Evolutionary conservation across 352 stramenopile genomes (phyloP), one percentile per base, ranked within the genome.

Genomic region (Aphanomyces stellatus): DNA sequence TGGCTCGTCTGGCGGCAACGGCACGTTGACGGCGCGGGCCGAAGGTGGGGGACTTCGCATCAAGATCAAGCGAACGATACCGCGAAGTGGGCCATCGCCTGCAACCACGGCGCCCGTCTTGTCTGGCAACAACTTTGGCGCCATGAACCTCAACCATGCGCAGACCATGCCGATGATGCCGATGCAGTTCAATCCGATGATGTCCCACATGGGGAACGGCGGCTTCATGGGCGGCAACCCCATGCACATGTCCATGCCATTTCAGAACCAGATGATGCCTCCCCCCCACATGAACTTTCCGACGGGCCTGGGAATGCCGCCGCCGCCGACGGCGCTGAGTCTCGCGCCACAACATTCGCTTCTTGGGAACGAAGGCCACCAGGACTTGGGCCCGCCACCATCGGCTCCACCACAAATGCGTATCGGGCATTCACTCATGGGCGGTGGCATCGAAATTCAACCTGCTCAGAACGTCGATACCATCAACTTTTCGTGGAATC

Each of bases 391-490:
- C 0, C 79, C 85, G 2, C 82, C 85, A 15, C 85, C 85, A 3
- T 74, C 59, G 34, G 80, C 73, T 0, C 79, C 82, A 0, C 85
- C 85, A 31, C 72, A 74, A 8, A 86, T 93, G 35, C 74, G 67
- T 6, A 78, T 91, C 49, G 75, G 88, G 67, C 85, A 93, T 64
- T 93, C 85, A 33, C 82, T 93, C 31, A 88, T 91, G 70, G 85
- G 85, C 61, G 85, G 85, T 34, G 82, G 85, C 48, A 93, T 93
- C 30, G 85, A 93, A 53, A 61, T 80, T 33, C 81, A 88, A 55
- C 81, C 80, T n/a, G 72, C 77, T 30, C 83, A 81, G n/a, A 83
- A 78, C 51, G 84, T 93, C 66, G 91, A 89, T 68, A 89, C 81
- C 28, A 75, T 81, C 62, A 89, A 88, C 56, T 93, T 93, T 62